Conservation (phyloP, 805 yeast species). For the Millerozyma miso region DNA sequence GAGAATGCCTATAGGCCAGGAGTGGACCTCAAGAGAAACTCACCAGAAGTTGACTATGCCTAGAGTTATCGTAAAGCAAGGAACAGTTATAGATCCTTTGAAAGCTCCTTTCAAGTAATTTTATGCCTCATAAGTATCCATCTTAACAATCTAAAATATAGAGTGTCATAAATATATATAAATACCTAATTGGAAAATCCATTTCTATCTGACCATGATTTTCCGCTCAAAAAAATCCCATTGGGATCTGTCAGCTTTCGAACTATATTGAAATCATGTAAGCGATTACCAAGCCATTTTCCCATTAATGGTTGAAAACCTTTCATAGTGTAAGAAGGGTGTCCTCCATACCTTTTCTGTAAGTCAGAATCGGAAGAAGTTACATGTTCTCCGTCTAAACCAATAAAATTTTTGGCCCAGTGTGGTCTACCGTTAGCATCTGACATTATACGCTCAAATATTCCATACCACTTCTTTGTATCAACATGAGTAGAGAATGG, state of each 20-base stretch:
- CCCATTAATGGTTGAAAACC: conserved; percentile 69
- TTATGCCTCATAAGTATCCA: not conserved
- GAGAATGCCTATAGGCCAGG: conserved; percentile 95
- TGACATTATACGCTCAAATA: conserved; percentile 75
- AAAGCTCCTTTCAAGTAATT: conserved; percentile 70
- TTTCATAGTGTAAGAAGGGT: conserved; percentile 65
- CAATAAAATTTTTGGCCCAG: conserved; percentile 96
- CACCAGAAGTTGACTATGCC: conserved; percentile 91
- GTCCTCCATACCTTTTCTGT: conserved; percentile 37
- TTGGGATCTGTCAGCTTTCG: conserved; percentile 74
- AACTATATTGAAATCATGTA: conserved; percentile 55
- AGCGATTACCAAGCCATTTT: conserved; percentile 77
- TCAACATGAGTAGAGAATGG: conserved; percentile 80
- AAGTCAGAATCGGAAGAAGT: conserved; percentile 34
- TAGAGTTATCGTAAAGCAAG: conserved; percentile 77
- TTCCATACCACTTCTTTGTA: conserved; percentile 72
- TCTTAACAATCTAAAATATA: not conserved
- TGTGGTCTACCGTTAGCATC: conserved; percentile 91
- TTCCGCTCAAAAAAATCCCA: conserved; percentile 73
- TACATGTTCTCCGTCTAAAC: conserved; percentile 40
- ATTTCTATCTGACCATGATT: conserved; percentile 77
- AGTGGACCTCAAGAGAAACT: conserved; percentile 87
- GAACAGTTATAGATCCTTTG: conserved; percentile 86
- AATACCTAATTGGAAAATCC: conserved; percentile 49
- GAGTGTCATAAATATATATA: not conserved